A percentile compares a stretch with the other conserved stretches of the same genome.
phyloP scores from a whole-genome alignment of 495 filamentous ascomycete species.

The Xylaria telfairii region DNA sequence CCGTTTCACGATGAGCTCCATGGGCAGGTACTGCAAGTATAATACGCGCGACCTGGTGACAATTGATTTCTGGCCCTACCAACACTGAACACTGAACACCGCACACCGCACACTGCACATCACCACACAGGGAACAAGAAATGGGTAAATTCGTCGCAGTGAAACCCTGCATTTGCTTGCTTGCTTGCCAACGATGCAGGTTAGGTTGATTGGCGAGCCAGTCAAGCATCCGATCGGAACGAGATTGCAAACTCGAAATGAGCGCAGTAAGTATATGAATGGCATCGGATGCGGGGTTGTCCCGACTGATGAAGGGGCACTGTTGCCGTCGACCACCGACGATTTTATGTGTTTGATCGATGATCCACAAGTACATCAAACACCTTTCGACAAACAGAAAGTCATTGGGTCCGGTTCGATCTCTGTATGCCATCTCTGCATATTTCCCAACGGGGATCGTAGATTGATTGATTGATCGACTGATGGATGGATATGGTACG shows the following conservation, averaged over 20 bases:
- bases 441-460: not conserved
- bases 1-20: constrained; percentile 9
- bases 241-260: not conserved
- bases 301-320: constrained; percentile 13
- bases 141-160: not conserved
- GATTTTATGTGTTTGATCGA: constrained; percentile 16
- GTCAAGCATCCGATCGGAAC: not conserved
- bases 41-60: not conserved
- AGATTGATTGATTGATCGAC: no score
- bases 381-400: not conserved
- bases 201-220: not conserved
- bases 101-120: not conserved
- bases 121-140: not conserved
- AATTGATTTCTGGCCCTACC: no score
- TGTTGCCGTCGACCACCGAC: constrained; percentile 19
- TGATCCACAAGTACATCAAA: constrained; percentile 3
- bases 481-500: no score
- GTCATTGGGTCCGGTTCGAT: not conserved
- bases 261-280: not conserved
- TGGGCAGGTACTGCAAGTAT: no score
- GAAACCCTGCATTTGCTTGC: not conserved
- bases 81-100: no score
- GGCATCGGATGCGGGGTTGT: constrained; percentile 19
- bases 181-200: not conserved
- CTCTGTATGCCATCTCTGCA: not conserved